Conservation (phyloP, 2,329 filamentous ascomycete species). For the Paracoccidioides brasiliensis region DNA sequence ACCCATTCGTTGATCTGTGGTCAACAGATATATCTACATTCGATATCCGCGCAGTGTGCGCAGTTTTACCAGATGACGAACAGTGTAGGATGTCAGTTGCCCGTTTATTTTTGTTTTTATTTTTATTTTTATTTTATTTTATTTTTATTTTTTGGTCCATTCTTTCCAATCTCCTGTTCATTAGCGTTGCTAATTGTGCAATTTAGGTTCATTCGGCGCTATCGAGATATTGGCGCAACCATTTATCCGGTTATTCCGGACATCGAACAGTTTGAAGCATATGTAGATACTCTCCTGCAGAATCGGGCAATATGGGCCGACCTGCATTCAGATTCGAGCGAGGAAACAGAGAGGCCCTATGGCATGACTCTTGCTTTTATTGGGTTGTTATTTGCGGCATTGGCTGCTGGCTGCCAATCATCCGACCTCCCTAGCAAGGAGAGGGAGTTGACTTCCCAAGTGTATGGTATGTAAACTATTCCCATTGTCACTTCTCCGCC, state of each 20-base stretch:
- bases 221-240: slow-evolving; percentile 25
- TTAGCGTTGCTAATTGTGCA: background rate
- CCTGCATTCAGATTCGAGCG: slow-evolving; percentile 29
- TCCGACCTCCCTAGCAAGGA: slow-evolving; percentile 46
- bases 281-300: slow-evolving; percentile 41
- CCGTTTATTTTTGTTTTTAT: background rate
- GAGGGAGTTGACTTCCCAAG: slow-evolving; percentile 49
- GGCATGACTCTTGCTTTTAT: slow-evolving; percentile 47
- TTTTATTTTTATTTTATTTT: background rate
- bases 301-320: slow-evolving; percentile 35
- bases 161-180: background rate
- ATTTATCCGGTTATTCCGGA: slow-evolving; percentile 50
- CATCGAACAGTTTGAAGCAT: slow-evolving; percentile 41
- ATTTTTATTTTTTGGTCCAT: background rate
- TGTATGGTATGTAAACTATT: slow-evolving; percentile 38
- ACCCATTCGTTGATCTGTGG: slow-evolving; percentile 53
- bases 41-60: slow-evolving; percentile 45
- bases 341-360: slow-evolving; percentile 43
- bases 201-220: slow-evolving; percentile 9
- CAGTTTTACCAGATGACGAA: slow-evolving; percentile 44
- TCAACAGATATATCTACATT: slow-evolving; percentile 47
- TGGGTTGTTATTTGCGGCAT: slow-evolving; percentile 46
- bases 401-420: slow-evolving; percentile 51
- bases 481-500: background rate
- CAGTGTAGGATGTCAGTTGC: slow-evolving; percentile 40